These are phyloP conservation scores for Gyrodon lividus DNA, from an alignment of 768 basidiomycete species.

Conservation along the genomic window DNA sequence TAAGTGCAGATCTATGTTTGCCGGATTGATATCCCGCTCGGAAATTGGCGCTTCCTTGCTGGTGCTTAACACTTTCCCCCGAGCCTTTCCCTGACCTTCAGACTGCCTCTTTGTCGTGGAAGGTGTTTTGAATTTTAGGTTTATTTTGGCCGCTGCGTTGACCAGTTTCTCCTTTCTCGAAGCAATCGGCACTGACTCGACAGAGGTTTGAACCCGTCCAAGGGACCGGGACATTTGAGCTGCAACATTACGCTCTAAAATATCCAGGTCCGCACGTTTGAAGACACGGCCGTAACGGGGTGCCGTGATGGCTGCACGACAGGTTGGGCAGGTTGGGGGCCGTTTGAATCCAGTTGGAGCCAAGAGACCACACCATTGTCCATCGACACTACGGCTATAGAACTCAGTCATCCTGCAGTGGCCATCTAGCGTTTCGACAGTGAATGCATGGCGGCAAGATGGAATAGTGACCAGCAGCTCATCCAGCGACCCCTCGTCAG, in stretches of 20 bases:
- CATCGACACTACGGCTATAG: constrained; percentile 39
- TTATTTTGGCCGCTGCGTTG: constrained; percentile 9
- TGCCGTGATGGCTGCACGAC: constrained; percentile 54
- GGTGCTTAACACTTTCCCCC: constrained; percentile 12
- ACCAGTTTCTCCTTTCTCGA: constrained; percentile 17
- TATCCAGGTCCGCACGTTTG: constrained; percentile 64
- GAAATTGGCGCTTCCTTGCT: constrained; percentile 23
- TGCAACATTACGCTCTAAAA: constrained; percentile 62
- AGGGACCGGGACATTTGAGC: constrained; percentile 49
- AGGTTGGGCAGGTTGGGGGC: constrained; percentile 62
- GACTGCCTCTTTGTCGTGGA: constrained; percentile 4
- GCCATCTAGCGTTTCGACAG: constrained; percentile 70
- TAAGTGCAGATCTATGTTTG: constrained; percentile 22
- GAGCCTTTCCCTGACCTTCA: constrained; percentile 8
- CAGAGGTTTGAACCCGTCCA: constrained; percentile 23
- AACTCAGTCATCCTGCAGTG: constrained; percentile 49
- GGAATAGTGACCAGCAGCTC: constrained; percentile 61
- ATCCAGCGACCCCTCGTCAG: constrained; percentile 39
- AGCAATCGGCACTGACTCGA: constrained; percentile 29
- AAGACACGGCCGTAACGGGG: constrained; percentile 59
- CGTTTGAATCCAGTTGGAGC: constrained; percentile 38
- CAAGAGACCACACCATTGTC: constrained; percentile 43
- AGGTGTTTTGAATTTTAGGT: constrained; percentile 13
- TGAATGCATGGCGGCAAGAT: constrained; percentile 62
- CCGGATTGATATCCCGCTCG: constrained; percentile 29